A percentile compares a stretch with the other conserved stretches of the same genome.
These are phyloP conservation scores for Leptoxyphium fumago DNA, from an alignment of 2,329 filamentous ascomycete genomes.

Conservation along the genomic window DNA sequence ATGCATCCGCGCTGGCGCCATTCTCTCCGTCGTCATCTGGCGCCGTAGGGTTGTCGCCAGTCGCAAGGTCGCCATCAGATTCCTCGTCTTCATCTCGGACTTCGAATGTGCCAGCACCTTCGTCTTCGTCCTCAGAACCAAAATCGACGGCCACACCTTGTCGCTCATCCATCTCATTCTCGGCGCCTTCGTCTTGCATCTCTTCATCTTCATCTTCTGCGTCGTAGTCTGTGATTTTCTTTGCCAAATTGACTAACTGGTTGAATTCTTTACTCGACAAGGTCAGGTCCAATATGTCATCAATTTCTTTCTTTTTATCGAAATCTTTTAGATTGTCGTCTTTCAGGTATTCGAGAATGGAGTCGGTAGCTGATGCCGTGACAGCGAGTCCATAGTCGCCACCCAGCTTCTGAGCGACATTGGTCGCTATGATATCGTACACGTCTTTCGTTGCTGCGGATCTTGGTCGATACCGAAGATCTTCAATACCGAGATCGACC, in stretches of 20 bases:
- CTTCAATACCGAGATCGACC: slow-evolving; percentile 76
- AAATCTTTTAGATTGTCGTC: slow-evolving; percentile 93
- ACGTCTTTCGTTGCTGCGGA: slow-evolving; percentile 84
- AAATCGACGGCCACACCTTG: slow-evolving; percentile 97
- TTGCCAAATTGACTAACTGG: slow-evolving; percentile 86
- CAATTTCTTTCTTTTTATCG: slow-evolving; percentile 95
- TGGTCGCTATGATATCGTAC: slow-evolving; percentile 85
- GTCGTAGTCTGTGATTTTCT: slow-evolving; percentile 98
- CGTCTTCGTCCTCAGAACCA: slow-evolving; percentile 74
- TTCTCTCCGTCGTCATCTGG: slow-evolving; percentile 1
- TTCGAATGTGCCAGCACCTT: slow-evolving; percentile 66
- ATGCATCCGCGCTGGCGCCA: slow-evolving; percentile 28
- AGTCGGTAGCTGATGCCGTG: slow-evolving; percentile 85
- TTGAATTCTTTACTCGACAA: slow-evolving; percentile 88
- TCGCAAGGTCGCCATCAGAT: slow-evolving; percentile 52
- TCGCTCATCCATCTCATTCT: slow-evolving; percentile 74
- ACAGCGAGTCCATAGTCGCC: slow-evolving; percentile 89
- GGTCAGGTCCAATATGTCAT: slow-evolving; percentile 75
- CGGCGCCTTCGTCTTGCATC: slow-evolving; percentile 53
- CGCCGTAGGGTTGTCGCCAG: slow-evolving; percentile 12
- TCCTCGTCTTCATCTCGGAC: slow-evolving; percentile 67
- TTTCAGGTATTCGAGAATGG: slow-evolving; percentile 79
- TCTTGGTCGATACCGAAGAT: slow-evolving; percentile 78
- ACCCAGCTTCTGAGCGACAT: slow-evolving; percentile 75
- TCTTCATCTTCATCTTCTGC: slow-evolving; percentile 90